phyloP scores from a whole-genome alignment of 768 basidiomycete species.

The Mrakia frigida region DNA sequence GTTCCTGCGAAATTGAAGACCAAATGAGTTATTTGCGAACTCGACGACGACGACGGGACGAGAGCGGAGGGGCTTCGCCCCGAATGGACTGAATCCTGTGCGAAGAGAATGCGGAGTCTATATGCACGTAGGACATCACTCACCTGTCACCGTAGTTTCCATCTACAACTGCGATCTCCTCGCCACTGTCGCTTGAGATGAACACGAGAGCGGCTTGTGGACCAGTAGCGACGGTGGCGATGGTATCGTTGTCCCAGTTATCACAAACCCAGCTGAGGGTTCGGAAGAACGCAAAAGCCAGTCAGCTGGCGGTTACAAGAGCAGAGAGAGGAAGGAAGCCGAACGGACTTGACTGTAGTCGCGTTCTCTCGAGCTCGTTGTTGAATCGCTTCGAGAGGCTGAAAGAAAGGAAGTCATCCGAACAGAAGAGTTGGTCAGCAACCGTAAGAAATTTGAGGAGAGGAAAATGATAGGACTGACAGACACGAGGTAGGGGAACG shows the following conservation, averaged over 20 bases:
- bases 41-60: too few species aligned
- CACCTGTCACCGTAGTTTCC: constrained; percentile 63
- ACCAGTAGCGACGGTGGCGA: constrained; percentile 40
- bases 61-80: too few species aligned
- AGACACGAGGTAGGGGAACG: background rate
- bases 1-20: constrained; percentile 42
- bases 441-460: too few species aligned
- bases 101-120: too few species aligned
- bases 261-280: constrained; percentile 39
- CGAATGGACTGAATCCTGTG: too few species aligned
- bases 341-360: background rate
- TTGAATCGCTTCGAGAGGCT: constrained; percentile 66
- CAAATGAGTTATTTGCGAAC: too few species aligned
- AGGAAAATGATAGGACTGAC: background rate
- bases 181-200: constrained; percentile 75
- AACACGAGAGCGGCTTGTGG: constrained; percentile 48
- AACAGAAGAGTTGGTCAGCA: too few species aligned
- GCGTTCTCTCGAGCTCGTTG: constrained; percentile 49
- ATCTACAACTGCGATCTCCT: constrained; percentile 73
- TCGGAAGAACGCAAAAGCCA: background rate
- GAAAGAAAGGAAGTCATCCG: too few species aligned
- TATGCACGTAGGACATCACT: too few species aligned
- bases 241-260: constrained; percentile 56
- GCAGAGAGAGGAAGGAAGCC: too few species aligned
- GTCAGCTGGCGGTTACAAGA: too few species aligned